Percentiles rank a stretch among this genome's conserved stretches.
Conservation (phyloP, 108 stramenopile genomes). For the Cyclostephanos tholiformis region DNA sequence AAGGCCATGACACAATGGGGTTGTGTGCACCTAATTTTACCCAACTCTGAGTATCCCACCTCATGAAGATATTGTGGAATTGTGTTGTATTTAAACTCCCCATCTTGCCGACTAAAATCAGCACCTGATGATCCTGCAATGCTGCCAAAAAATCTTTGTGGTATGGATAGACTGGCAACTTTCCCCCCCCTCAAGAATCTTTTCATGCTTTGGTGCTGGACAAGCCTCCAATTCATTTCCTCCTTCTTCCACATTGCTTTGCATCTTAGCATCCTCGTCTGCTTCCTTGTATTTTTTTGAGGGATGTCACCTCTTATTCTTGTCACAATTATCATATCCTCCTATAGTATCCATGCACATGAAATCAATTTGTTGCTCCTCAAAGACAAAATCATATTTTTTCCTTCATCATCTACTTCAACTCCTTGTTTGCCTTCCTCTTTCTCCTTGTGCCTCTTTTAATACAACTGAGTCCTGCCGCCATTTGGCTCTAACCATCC, state of each 20-base stretch:
- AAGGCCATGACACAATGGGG: slow-evolving; percentile 98
- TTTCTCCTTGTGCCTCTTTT: slow-evolving; percentile 38
- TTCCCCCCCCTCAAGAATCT: slow-evolving; percentile 87
- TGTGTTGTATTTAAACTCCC: slow-evolving; percentile 95
- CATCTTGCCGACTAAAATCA: slow-evolving; percentile 87
- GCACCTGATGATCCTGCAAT: slow-evolving; percentile 71
- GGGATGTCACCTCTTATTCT: slow-evolving; percentile 31
- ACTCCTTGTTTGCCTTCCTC: slow-evolving; percentile 16
- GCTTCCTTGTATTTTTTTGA: slow-evolving; percentile 30
- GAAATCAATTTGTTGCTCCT: slow-evolving; percentile 94
- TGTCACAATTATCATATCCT: slow-evolving; percentile 74
- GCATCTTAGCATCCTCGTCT: slow-evolving; percentile 20
- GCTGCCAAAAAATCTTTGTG: slow-evolving; percentile 86
- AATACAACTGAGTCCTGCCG: slow-evolving; percentile 33
- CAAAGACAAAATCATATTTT: slow-evolving; percentile 94
- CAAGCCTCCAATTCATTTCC: slow-evolving; percentile 42
- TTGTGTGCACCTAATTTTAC: slow-evolving; percentile 97
- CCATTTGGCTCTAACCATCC: slow-evolving; percentile 90
- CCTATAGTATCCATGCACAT: slow-evolving; percentile 85
- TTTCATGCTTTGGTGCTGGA: slow-evolving; percentile 85
- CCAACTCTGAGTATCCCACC: slow-evolving; percentile 95
- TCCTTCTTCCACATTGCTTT: slow-evolving; percentile 34
- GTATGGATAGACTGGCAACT: slow-evolving; percentile 95
- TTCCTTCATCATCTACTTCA: slow-evolving; percentile 56
- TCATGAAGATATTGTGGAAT: slow-evolving; percentile 97